phyloP scores from a whole-genome alignment of 116 monocot species.

The Thalassia testudinum region DNA sequence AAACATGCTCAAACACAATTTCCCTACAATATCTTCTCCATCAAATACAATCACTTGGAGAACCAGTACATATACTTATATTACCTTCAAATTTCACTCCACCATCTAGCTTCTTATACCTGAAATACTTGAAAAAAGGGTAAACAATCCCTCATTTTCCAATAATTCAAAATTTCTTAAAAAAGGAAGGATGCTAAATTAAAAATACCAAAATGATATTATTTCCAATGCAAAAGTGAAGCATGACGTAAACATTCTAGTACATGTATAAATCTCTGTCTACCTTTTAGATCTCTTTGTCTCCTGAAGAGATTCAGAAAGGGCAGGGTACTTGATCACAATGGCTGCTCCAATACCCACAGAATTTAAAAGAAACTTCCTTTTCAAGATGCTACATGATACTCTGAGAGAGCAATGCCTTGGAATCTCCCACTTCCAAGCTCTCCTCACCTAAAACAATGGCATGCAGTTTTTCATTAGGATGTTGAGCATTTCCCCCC shows the following conservation, averaged over 20 bases:
- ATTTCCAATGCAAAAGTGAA: not conserved
- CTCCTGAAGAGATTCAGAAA: conserved; percentile 16
- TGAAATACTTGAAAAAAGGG: conserved; percentile 15
- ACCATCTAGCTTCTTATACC: conserved; percentile 41
- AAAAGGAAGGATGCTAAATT: not conserved
- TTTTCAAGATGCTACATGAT: conserved; percentile 24
- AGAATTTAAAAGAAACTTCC: conserved; percentile 29
- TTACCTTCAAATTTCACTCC: conserved; percentile 86
- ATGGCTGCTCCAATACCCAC: conserved; percentile 18
- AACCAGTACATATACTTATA: not conserved
- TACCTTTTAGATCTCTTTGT: conserved; percentile 28
- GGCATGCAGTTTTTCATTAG: too few relatives aligned
- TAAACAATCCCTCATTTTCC: too few relatives aligned
- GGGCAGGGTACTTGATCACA: conserved; percentile 17
- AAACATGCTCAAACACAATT: conserved; percentile 1
- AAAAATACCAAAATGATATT: not conserved
- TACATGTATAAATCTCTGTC: conserved; percentile 1
- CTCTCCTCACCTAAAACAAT: too few relatives aligned
- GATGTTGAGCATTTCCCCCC: too few relatives aligned
- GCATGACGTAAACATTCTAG: not conserved
- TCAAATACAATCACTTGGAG: not conserved
- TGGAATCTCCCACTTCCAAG: too few relatives aligned
- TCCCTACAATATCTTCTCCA: not conserved
- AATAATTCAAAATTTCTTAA: too few relatives aligned
- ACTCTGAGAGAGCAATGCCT: too few relatives aligned